Evolutionary conservation across 768 basidiomycete genomes (phyloP).

Genomic region (Psilocybe cubensis): DNA sequence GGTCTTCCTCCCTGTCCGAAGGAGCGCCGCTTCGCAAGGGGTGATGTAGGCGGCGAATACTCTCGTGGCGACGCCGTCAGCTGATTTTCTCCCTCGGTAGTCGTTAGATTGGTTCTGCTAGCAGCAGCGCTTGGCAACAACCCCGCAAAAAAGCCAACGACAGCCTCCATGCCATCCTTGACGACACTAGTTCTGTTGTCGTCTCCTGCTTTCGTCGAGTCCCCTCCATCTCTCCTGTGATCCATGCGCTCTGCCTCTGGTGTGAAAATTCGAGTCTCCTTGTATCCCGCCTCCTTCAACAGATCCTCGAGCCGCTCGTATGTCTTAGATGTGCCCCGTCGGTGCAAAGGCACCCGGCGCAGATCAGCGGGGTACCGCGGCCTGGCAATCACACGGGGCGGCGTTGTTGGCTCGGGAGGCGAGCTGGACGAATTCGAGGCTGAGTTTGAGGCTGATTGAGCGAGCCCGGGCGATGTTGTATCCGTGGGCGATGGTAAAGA

Average conservation of each 20-base stretch:
- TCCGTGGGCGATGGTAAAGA: constrained; percentile 34
- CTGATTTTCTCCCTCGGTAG: constrained; percentile 7
- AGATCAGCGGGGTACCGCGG: constrained; percentile 65
- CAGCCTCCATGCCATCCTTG: constrained; percentile 58
- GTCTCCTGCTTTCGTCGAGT: constrained; percentile 14
- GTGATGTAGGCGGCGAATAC: constrained; percentile 36
- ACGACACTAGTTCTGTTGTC: constrained; percentile 41
- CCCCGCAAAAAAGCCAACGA: constrained; percentile 69
- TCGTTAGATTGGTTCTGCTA: constrained; percentile 15
- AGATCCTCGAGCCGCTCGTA: constrained; percentile 89
- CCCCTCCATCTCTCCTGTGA: constrained; percentile 28
- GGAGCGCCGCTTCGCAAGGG: constrained; percentile 26
- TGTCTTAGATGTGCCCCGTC: constrained; percentile 77
- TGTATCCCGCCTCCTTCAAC: constrained; percentile 86
- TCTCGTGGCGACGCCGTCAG: constrained; percentile 20
- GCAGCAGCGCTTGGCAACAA: constrained; percentile 49
- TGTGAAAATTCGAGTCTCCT: constrained; percentile 89
- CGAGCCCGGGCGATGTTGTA: constrained; percentile 42
- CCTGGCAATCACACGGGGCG: constrained; percentile 42
- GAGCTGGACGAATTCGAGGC: constrained; percentile 42
- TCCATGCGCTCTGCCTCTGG: constrained; percentile 71
- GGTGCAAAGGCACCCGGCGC: constrained; percentile 73
- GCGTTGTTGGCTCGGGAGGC: constrained; percentile 45
- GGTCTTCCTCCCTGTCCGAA: constrained; percentile 17
- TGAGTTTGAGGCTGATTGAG: constrained; percentile 44